Conservation (phyloP, 228 moss, liverwort and hornwort species). For the Sphagnum fallax region DNA sequence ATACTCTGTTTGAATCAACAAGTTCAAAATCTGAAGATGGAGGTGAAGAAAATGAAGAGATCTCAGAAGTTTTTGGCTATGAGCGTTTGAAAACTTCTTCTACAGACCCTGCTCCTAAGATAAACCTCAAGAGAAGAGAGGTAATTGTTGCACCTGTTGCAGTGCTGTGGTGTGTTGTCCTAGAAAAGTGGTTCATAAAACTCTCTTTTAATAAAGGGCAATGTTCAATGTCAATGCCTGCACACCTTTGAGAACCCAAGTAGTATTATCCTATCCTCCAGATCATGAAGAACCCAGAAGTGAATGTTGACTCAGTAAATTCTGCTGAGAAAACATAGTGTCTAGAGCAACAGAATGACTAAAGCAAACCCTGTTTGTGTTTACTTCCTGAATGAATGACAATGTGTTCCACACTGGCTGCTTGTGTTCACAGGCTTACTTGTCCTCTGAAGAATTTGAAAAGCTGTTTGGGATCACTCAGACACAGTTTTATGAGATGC, state of each 20-base stretch:
- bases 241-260: too few species aligned
- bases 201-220: too few species aligned
- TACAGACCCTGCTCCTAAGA: slow-evolving; percentile 22
- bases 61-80: slow-evolving; percentile 15
- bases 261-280: too few species aligned
- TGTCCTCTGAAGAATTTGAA: slow-evolving; percentile 71
- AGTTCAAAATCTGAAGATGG: slow-evolving; percentile 1
- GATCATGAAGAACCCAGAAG: too few species aligned
- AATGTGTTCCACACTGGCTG: background rate
- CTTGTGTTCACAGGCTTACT: slow-evolving; percentile 55
- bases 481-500: slow-evolving; percentile 74
- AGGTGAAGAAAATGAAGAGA: background rate
- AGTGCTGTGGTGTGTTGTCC: too few species aligned
- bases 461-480: slow-evolving; percentile 69
- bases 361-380: too few species aligned
- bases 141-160: slow-evolving; percentile 10
- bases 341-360: too few species aligned
- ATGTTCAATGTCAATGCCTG: too few species aligned
- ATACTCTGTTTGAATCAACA: slow-evolving; percentile 8
- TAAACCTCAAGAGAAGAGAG: slow-evolving; percentile 63
- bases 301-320: too few species aligned
- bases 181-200: too few species aligned
- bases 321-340: too few species aligned
- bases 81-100: slow-evolving; percentile 48
- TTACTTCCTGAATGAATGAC: too few species aligned